phyloP scores from a whole-genome alignment of 345 rosid species.

The Populus pruinosa region DNA sequence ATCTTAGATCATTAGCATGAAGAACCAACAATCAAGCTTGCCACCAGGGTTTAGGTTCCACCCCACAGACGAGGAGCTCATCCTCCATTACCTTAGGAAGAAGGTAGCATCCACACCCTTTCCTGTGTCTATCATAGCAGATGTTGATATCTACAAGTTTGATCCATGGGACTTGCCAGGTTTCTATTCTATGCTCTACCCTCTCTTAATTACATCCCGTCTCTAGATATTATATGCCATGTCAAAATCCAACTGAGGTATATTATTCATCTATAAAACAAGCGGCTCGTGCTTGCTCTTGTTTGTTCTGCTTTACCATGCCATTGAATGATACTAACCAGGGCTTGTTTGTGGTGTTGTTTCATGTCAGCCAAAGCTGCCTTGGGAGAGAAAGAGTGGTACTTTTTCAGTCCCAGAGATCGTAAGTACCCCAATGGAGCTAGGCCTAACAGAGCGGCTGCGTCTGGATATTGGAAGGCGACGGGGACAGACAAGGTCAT shows the following conservation, averaged over 20 bases:
- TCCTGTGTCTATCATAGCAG: slow-evolving; percentile 82
- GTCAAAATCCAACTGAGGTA: too few species aligned
- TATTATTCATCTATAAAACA: background rate
- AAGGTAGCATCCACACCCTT: slow-evolving; percentile 60
- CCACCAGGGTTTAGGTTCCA: slow-evolving; percentile 98
- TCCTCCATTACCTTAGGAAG: slow-evolving; percentile 79
- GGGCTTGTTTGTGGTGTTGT: background rate
- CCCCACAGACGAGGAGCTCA: slow-evolving; percentile 96
- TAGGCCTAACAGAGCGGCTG: slow-evolving; percentile 95
- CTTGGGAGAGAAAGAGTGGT: slow-evolving; percentile 98
- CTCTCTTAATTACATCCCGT: background rate
- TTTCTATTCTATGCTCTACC: slow-evolving; percentile 2
- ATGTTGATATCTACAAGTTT: slow-evolving; percentile 87
- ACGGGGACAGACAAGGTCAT: slow-evolving; percentile 92
- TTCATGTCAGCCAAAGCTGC: slow-evolving; percentile 54
- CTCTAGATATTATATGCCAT: too few species aligned
- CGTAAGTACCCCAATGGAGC: slow-evolving; percentile 97
- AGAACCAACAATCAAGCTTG: slow-evolving; percentile 63
- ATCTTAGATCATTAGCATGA: slow-evolving; percentile 32
- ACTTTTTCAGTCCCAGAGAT: slow-evolving; percentile 95
- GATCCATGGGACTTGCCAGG: slow-evolving; percentile 98
- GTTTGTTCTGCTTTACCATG: background rate
- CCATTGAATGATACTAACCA: background rate
- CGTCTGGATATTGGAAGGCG: slow-evolving; percentile 97
- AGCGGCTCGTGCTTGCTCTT: background rate